Evolutionary conservation across 805 yeast genomes (phyloP).

Genomic region (Wickerhamomyces pijperi): DNA sequence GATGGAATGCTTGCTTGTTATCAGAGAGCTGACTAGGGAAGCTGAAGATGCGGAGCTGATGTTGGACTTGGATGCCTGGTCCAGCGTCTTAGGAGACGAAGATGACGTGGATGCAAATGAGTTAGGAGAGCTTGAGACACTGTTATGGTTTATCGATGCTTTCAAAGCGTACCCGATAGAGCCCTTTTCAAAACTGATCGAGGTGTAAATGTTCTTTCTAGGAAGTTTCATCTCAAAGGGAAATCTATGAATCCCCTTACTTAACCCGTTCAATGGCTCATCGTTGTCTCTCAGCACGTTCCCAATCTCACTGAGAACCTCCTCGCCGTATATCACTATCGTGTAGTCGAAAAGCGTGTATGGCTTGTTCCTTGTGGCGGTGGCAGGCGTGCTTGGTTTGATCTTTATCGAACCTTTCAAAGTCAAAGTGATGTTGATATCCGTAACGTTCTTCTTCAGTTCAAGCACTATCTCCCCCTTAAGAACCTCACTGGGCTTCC

Average conservation of each 20-base stretch:
- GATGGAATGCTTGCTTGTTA: conserved; percentile 15
- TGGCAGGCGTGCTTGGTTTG: conserved; percentile 35
- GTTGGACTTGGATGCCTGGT: no score
- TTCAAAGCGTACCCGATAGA: conserved; percentile 56
- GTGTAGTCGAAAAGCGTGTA: conserved; percentile 47
- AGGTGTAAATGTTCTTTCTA: conserved; percentile 55
- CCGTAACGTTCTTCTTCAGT: conserved; percentile 42
- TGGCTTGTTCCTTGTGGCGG: conserved; percentile 41
- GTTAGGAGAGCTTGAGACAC: conserved; percentile 6
- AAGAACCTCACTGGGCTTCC: conserved; percentile 73
- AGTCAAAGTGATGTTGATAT: conserved; percentile 41
- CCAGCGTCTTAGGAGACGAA: no score
- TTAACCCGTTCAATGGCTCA: conserved; percentile 31
- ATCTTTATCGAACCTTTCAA: conserved; percentile 48
- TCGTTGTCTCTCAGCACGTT: conserved; percentile 7
- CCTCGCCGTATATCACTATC: conserved; percentile 43
- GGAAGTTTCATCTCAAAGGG: conserved; percentile 84
- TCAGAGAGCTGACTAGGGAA: conserved; percentile 5
- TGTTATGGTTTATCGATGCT: conserved; percentile 25
- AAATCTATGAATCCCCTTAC: conserved; percentile 77
- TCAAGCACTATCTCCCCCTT: conserved; percentile 51
- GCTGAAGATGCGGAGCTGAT: conserved; percentile 11
- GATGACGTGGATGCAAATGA: conserved; percentile 15
- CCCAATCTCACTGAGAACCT: background rate
- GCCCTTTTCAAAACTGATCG: conserved; percentile 80